Base-by-base conservation (phyloP, 805 yeast genomes). In the Metschnikowia matae region DNA sequence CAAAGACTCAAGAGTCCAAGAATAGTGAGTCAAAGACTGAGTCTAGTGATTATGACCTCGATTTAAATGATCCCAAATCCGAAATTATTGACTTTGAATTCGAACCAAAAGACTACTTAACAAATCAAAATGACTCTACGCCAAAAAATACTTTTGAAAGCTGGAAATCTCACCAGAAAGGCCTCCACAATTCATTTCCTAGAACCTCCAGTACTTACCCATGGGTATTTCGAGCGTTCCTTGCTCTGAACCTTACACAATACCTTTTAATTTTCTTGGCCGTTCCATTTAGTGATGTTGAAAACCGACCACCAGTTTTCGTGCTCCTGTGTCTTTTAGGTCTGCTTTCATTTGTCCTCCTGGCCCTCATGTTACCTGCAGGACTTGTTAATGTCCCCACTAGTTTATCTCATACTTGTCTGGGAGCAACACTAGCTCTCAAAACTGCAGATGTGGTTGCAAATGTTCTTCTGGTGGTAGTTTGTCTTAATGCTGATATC, bases 241-340 rank as follows among this genome's bases (percentile, higher is more conserved):
- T 53, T 11, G 56, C 54, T 1, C 42, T 59, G 32, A 54, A 70
- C 23, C 50, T 69, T 23, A 32, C 48, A 4, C 71, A 71, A 50
- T 71, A 71, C 50, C 49, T 68, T 18, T 46, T 59, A 14, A 54
- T 64, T 10, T 71, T 62, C 50, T 58, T 62, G 11, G 60, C 63
- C 11, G 66, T 68, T 13, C 75, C 76, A 1, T 67, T 67, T 47
- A 72, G 69, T 17, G 60, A 60, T 15, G 65, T 71, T 2, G 64
- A 62, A 32, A 60, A 67, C 41, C 54, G 75, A 10, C 75, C 75
- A 0, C 29, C 61, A 1, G 50, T 66, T 1, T 50, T 60, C 7
- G 52, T 68, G 8, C 48, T 64, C 6, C 44, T 52, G 46, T 48
- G 54, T 26, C 56, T 63, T 14, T 47, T 55, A 37, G 46, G 54